Evolutionary conservation across 2,329 filamentous ascomycete genomes (phyloP).

Genomic region (Purpureocillium takamizusanense): DNA sequence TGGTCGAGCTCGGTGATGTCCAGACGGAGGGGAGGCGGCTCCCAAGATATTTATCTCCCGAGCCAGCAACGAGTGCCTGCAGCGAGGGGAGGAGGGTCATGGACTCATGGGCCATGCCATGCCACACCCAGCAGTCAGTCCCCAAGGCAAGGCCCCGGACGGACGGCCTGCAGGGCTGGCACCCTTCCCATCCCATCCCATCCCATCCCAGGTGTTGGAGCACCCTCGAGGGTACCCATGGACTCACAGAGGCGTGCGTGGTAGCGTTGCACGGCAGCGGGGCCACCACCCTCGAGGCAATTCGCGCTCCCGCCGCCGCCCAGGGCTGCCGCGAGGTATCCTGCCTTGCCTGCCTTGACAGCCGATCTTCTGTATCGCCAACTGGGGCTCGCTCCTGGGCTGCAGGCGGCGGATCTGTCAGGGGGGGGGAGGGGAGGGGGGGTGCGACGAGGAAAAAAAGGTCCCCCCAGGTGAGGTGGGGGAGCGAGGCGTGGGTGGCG

Average conservation of each 20-base stretch:
- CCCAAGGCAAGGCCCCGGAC: background rate
- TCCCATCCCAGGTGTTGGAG: background rate
- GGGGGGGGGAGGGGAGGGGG: background rate
- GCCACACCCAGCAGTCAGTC: no score
- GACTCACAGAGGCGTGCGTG: slow-evolving; percentile 1
- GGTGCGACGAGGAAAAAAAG: background rate
- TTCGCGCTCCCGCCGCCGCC: background rate
- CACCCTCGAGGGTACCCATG: background rate
- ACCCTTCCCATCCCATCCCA: background rate
- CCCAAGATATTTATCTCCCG: slow-evolving; percentile 20
- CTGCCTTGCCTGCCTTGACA: background rate
- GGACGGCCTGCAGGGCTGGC: slow-evolving; percentile 4
- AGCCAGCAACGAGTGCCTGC: slow-evolving; percentile 5
- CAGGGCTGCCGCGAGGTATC: no score
- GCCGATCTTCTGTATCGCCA: slow-evolving; percentile 2
- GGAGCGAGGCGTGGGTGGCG: background rate
- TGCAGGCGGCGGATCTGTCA: background rate
- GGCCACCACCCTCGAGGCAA: background rate
- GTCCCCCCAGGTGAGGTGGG: background rate
- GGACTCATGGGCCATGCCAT: no score
- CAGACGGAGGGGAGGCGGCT: slow-evolving; percentile 9
- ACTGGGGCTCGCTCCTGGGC: background rate
- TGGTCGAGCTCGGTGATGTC: slow-evolving; percentile 10
- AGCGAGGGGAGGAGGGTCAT: background rate
- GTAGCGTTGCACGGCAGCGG: slow-evolving; percentile 4